Evolutionary conservation across 2,329 filamentous ascomycete genomes (phyloP), one percentile per base, ranked within the genome.

Genomic region (Amphichorda felina): DNA sequence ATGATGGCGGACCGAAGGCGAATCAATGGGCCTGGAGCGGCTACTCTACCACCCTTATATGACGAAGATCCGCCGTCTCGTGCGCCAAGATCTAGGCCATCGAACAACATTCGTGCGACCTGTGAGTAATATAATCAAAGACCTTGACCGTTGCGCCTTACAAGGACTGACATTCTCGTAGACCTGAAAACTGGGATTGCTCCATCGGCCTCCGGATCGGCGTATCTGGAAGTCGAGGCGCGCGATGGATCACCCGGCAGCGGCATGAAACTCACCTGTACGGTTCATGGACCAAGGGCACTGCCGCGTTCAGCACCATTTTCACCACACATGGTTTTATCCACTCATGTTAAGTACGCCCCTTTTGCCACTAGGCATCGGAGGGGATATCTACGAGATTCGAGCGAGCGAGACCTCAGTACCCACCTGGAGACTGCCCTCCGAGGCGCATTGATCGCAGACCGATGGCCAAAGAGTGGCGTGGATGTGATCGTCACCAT

Each of bases 391-490:
- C 64, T 94, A 16, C 78, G 88, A 32, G 89, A 96, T 55, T 70
- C 80, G 13, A 80, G 72, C 41, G 91, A 98, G 61, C 75, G 88
- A 34, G 91, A 98, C 53, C 69, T 98, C 2, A 85, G 85, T 10
- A 82, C 88, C 9, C 89, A 96, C 54, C 66, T 98, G 3, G 88
- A 96, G 57, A 89, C 86, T 13, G 88, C 91, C 18, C 67, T 98
- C 34, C 75, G 87, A 24, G 89, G 89, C 1, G 83, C 86, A 7
- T 78, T 96, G 34, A 89, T 96, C 50, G 87, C 86, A 11, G 88
- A 95, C 54, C 71, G 89, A 39, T 98, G 89, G 85, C 91, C 91
- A n/a, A 98, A 98, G 66, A 94, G 86, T 55, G 88, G 86, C 30
- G 79, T 94, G n/a, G 91, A 98, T 54, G 79, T 98, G 28, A 80